Evolutionary conservation across 768 basidiomycete genomes (phyloP), one percentile per base, ranked within the genome.

Genomic region (Amanita pseudoporphyria): DNA sequence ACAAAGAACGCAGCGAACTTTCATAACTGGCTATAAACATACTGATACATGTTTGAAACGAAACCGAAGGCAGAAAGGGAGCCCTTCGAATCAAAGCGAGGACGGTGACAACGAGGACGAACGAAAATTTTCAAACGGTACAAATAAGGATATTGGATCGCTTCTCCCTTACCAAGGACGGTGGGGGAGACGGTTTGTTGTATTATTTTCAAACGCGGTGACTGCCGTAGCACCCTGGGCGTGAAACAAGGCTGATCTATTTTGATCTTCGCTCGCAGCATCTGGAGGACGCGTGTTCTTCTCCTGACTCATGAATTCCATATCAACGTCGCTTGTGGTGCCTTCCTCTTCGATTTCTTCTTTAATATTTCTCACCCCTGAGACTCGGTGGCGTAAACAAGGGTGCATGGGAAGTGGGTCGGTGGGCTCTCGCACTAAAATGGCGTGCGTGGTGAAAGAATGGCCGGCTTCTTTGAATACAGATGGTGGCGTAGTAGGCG

Each of bases 401-500:
- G 37, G 31, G 21, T 42, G 37, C 21, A 38, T 22, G n/a, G 28
- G 49, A 38, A 36, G 21, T 21, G 26, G 12, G 14, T 43, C 49
- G 33, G 49, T 30, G 33, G 40, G 13, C 22, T 50, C 49, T 47
- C 52, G 54, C 44, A 56, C 47, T 40, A 52, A 42, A 30, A 47
- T 49, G 42, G 39, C 49, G 22, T 50, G 49, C 21, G 49, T 42
- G 28, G 36, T 21, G n/a, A 28, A 50, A 12, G 18, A 16, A 33
- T 39, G 32, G 14, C 43, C 57, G 44, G 49, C 60, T 35, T 58
- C 61, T 19, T 69, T 67, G 26, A 59, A 54, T 18, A 64, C 62
- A 14, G 77, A 79, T 45, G 68, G 74, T 33, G 79, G 78, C 9
- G 79, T 80, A 2, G 68, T 66, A 9, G 79, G 79, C 9, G 77